Conservation (phyloP, 1,284 basidiomycete species). For the Pseudozyma thailandica region DNA sequence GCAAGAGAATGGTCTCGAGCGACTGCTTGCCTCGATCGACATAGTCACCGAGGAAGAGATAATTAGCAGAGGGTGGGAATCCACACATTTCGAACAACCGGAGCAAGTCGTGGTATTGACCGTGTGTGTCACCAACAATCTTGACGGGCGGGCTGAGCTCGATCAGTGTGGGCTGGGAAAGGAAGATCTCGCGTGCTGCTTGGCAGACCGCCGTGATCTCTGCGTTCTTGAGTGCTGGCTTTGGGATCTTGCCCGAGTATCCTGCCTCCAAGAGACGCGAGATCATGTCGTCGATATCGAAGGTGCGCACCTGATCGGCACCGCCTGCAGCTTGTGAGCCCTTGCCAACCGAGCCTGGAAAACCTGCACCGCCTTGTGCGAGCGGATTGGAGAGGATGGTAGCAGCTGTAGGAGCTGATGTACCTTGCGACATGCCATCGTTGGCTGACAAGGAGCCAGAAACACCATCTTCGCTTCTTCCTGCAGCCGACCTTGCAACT, state of each 20-base stretch:
- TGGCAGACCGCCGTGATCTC: constrained; percentile 96
- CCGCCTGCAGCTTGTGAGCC: constrained; percentile 32
- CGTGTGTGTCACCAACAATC: constrained; percentile 99
- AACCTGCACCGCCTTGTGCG: constrained; percentile 28
- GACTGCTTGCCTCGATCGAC: constrained; percentile 99
- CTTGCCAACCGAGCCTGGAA: constrained; percentile 35
- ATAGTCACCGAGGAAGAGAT: constrained; percentile 98
- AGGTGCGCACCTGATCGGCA: constrained; percentile 69
- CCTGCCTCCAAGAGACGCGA: constrained; percentile 94
- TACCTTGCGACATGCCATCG: constrained; percentile 24
- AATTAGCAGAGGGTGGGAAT: constrained; percentile 96
- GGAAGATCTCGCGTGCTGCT: constrained; percentile 95
- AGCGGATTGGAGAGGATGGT: constrained; percentile 54
- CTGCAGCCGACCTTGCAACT: constrained; percentile 26
- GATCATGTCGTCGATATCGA: constrained; percentile 99
- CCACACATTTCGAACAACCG: constrained; percentile 99
- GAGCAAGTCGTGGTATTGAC: constrained; percentile 97
- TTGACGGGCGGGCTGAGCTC: constrained; percentile 98
- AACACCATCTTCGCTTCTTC: constrained; percentile 10
- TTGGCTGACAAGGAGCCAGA: constrained; percentile 20
- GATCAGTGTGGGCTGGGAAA: constrained; percentile 95
- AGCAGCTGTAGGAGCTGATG: constrained; percentile 33
- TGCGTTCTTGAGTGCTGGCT: constrained; percentile 93
- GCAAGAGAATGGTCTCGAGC: constrained; percentile 93
- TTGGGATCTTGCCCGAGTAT: constrained; percentile 97